These are phyloP conservation scores for Colletotrichum theobromicola DNA, from an alignment of 2,329 filamentous ascomycete genomes.

Conservation along the genomic window DNA sequence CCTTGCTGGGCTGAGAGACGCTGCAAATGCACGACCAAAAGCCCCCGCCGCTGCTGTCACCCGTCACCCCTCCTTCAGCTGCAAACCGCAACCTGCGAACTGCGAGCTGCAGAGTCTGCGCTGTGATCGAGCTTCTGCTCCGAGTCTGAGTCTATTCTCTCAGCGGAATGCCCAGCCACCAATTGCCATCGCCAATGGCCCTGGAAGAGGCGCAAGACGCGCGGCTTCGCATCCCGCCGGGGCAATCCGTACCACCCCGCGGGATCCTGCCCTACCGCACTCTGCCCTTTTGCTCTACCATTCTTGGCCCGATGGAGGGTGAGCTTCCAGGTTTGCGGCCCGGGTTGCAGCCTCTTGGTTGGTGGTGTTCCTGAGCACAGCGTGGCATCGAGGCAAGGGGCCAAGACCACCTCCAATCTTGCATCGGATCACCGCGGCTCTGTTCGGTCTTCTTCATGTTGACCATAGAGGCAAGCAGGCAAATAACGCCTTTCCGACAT, in stretches of 20 bases:
- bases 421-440: slow-evolving; percentile 9
- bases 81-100: background rate
- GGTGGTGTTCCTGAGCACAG: background rate
- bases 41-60: background rate
- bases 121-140: background rate
- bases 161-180: background rate
- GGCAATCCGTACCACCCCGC: background rate
- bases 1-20: background rate
- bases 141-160: background rate
- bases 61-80: slow-evolving; percentile 2
- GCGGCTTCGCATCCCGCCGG: slow-evolving; percentile 3
- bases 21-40: background rate
- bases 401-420: background rate
- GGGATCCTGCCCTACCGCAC: background rate
- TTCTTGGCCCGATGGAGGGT: background rate
- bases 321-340: background rate
- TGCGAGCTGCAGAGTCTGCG: background rate
- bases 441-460: background rate
- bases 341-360: background rate
- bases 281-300: background rate
- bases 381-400: background rate
- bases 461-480: background rate
- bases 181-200: background rate
- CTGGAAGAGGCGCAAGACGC: slow-evolving; percentile 6
- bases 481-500: background rate